phyloP scores from a whole-genome alignment of 352 stramenopile genomes.

The Elongisporangium anandrum region DNA sequence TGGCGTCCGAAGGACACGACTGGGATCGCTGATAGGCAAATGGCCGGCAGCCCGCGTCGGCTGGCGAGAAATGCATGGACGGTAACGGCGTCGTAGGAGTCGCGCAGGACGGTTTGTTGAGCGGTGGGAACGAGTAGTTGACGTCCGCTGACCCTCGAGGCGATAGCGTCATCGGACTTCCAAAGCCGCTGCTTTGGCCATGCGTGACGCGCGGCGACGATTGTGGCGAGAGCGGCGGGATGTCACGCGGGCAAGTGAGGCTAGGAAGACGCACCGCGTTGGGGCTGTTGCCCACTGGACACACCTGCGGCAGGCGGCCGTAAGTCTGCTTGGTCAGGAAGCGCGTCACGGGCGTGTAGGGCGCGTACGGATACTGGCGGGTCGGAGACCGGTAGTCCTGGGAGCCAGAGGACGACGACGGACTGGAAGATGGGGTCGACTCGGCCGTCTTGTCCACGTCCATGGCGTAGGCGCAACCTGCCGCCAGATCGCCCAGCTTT shows the following conservation, averaged over 20 bases:
- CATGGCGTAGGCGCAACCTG: neutral
- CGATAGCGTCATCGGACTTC: constrained; percentile 1
- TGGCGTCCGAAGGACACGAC: constrained; percentile 74
- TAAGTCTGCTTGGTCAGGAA: constrained; percentile 65
- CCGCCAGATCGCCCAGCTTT: neutral
- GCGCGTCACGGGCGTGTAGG: constrained; percentile 36
- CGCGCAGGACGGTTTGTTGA: constrained; percentile 14
- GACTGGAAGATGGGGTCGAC: neutral
- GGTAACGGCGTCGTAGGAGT: constrained; percentile 16
- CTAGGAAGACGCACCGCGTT: neutral
- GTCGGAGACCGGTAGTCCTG: neutral
- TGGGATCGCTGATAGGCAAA: constrained; percentile 60
- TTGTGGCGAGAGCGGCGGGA: constrained; percentile 40
- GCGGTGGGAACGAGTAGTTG: constrained; percentile 19
- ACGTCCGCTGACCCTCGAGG: constrained; percentile 9
- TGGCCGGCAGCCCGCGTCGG: constrained; percentile 46
- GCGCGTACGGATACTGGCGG: neutral
- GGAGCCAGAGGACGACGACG: neutral
- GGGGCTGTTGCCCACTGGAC: constrained; percentile 13
- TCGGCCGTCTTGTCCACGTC: neutral
- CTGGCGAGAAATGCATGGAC: constrained; percentile 20
- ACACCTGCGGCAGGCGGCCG: constrained; percentile 50
- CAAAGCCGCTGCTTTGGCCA: constrained; percentile 8
- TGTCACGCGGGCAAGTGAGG: constrained; percentile 6
- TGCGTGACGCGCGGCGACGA: constrained; percentile 14